Percentiles rank a stretch among this genome's conserved stretches.
Conservation (phyloP, 208 protist genomes). For the Crithidia thermophila region DNA sequence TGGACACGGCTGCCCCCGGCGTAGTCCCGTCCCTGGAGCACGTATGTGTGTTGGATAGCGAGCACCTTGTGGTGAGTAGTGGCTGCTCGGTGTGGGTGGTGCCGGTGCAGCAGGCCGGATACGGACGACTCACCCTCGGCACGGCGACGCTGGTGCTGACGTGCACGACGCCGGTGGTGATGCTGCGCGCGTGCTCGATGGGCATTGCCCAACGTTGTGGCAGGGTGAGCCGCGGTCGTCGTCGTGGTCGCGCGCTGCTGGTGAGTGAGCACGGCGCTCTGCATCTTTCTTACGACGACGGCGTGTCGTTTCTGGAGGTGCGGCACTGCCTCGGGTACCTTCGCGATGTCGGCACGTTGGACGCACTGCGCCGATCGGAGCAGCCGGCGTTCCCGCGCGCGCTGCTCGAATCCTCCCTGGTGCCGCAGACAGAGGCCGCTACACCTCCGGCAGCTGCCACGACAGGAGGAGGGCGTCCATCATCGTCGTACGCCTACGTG, state of each 20-base stretch:
- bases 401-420: conserved; percentile 1
- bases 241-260: conserved; percentile 34
- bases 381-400: conserved; percentile 23
- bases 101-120: background rate
- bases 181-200: conserved; percentile 20
- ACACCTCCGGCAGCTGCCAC: too few relatives aligned
- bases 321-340: conserved; percentile 67
- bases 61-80: conserved; percentile 25
- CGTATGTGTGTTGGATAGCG: conserved; percentile 22
- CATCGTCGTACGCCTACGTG: conserved; percentile 34
- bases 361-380: conserved; percentile 25
- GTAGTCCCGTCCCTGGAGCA: conserved; percentile 13
- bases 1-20: background rate
- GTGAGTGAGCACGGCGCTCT: conserved; percentile 52
- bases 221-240: too few relatives aligned
- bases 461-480: too few relatives aligned
- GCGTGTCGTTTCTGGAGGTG: conserved; percentile 51
- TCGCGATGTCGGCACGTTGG: conserved; percentile 40
- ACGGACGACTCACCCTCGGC: conserved; percentile 15
- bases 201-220: too few relatives aligned
- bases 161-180: conserved; percentile 25
- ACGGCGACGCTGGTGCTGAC: conserved; percentile 22
- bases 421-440: too few relatives aligned
- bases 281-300: conserved; percentile 67
- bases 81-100: conserved; percentile 9